phyloP scores from a whole-genome alignment of 192 early-diverging fungal genomes.

The Coemansia sp. region DNA sequence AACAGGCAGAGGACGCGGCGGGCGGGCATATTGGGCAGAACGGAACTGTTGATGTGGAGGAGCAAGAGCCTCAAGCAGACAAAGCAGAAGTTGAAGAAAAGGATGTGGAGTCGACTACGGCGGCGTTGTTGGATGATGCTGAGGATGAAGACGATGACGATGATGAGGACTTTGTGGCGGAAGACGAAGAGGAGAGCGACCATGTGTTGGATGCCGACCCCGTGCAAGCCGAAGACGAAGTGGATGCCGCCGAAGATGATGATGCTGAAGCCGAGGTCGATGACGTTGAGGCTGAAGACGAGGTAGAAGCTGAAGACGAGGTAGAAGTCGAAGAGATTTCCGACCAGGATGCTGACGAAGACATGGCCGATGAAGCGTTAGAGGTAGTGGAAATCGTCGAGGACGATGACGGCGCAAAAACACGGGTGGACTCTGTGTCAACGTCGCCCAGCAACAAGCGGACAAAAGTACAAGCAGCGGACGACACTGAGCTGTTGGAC shows the following conservation, averaged over 20 bases:
- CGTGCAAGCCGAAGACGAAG: constrained; percentile 11
- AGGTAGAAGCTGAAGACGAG: constrained; percentile 14
- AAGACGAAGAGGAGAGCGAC: constrained; percentile 40
- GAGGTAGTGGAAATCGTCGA: not conserved
- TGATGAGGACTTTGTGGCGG: constrained; percentile 42
- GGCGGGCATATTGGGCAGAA: not conserved
- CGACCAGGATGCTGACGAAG: constrained; percentile 7
- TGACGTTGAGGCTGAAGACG: not conserved
- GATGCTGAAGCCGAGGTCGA: constrained; percentile 9
- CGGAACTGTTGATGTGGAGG: not conserved
- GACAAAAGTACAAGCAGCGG: constrained; percentile 8
- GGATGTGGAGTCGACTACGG: constrained; percentile 14
- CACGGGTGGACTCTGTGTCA: constrained; percentile 11
- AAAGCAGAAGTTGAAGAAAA: constrained; percentile 2
- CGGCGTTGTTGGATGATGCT: constrained; percentile 19
- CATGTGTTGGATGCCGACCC: constrained; percentile 33
- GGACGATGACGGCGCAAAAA: constrained; percentile 13
- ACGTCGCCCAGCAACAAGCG: constrained; percentile 25
- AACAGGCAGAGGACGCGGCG: constrained; percentile 8
- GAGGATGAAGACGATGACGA: constrained; percentile 14
- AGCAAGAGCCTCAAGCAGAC: constrained; percentile 3
- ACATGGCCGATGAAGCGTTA: not conserved
- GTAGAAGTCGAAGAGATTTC: constrained; percentile 33
- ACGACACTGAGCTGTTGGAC: not conserved
- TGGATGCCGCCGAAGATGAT: not conserved